phyloP scores from a whole-genome alignment of 2,329 filamentous ascomycete genomes.

The Hypoxylon sp. region DNA sequence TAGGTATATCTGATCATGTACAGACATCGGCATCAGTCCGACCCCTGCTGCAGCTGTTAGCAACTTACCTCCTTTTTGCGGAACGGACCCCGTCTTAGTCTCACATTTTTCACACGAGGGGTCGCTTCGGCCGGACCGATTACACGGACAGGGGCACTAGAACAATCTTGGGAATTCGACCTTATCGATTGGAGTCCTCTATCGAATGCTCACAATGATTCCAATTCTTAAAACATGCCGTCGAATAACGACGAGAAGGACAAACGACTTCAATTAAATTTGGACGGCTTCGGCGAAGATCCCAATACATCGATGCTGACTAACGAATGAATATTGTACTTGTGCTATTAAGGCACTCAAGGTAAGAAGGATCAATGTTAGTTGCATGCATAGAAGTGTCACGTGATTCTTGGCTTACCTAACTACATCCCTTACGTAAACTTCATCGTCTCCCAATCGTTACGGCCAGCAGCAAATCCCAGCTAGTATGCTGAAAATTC shows the following conservation, averaged over 20 bases:
- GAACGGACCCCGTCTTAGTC: conserved; percentile 36
- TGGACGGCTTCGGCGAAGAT: not conserved
- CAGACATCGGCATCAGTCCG: conserved; percentile 19
- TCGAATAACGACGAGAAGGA: not conserved
- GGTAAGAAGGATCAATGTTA: too few species aligned
- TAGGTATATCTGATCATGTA: conserved; percentile 12
- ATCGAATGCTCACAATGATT: not conserved
- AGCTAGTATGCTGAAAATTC: too few species aligned
- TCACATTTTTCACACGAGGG: conserved; percentile 33
- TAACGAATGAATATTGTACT: too few species aligned
- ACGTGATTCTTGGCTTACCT: conserved; percentile 8
- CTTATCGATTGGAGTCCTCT: conserved; percentile 16
- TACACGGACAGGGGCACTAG: conserved; percentile 28
- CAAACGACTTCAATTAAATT: not conserved
- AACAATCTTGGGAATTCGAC: not conserved
- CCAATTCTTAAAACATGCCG: conserved; percentile 5
- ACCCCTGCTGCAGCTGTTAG: conserved; percentile 33
- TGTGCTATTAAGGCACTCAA: too few species aligned
- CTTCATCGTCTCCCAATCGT: not conserved
- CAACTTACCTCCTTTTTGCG: conserved; percentile 40
- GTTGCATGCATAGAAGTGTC: not conserved
- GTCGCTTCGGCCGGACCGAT: conserved; percentile 42
- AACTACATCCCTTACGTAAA: conserved; percentile 7
- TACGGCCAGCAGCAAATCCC: too few species aligned
- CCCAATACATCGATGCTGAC: not conserved